Base-by-base conservation (phyloP, 2,329 filamentous ascomycete species). In the Botrytis byssoidea region DNA sequence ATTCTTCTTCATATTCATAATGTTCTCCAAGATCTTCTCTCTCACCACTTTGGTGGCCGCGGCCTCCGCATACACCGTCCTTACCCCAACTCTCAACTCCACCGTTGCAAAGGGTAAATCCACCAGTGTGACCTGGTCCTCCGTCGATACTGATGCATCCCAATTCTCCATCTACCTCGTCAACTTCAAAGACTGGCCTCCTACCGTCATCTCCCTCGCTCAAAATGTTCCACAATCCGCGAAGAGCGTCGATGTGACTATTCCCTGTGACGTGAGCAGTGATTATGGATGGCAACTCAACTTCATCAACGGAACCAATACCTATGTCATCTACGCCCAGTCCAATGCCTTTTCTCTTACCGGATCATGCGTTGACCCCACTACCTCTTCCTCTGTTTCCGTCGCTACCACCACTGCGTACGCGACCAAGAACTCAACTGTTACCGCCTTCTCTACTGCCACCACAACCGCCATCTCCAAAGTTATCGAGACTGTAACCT, bases 241-340 rank as follows among this genome's bases (percentile, higher is more conserved):
- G 1, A n/a, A 35, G 8, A 55, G 63, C 9, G 25, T 72, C 22
- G 71, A 72, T 20, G 63, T 72, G 32, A 51, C 29, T 1, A 72
- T 72, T 20, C 71, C 71, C 32, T 72, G 71, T 25, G 25, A 48
- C 14, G 25, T 68, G 16, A 55, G 9, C 1, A 68, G 48, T 59
- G 63, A 68, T 40, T 72, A 72, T 29, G 71, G 71, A 42, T 72
- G 71, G 71, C 71, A 72, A 68, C 16, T 72, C 14, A 72, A 72
- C 40, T 72, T 72, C 71, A 72, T 72, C 71, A 72, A 72, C 20
- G 71, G 71, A n/a, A 72, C 71, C 18, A 72, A 72, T 10, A 72
- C 71, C 18, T 72, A 72, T 14, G 71, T 72, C 9, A 72, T 72
- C 63, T 72, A 72, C 55, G 71, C 61, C 10, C 71, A 72, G 46